Evolutionary conservation across 169 alveolate species (phyloP).

Genomic region (Neospora caninum): DNA sequence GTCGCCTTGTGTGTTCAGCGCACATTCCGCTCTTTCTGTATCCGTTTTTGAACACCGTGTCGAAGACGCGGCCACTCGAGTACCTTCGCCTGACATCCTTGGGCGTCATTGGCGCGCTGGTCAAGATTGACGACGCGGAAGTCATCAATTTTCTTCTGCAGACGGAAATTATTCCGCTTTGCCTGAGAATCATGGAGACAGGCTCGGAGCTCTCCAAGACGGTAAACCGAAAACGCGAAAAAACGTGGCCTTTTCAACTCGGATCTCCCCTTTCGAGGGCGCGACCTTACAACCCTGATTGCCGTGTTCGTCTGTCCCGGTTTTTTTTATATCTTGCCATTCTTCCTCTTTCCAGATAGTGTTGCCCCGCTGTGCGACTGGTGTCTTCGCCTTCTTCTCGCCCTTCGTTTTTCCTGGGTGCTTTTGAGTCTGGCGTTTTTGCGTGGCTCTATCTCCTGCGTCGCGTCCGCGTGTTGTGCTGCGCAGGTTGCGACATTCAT

Average conservation of each 20-base stretch:
- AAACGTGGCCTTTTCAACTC: no score
- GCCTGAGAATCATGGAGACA: conserved; percentile 99
- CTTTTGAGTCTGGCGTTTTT: background rate
- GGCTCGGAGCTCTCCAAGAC: conserved; percentile 95
- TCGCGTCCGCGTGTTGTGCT: background rate
- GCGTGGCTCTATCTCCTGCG: background rate
- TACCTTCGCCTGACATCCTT: conserved; percentile 96
- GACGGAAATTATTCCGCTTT: conserved; percentile 97
- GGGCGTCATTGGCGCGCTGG: conserved; percentile 99
- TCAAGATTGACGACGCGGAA: conserved; percentile 97
- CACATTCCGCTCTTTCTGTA: conserved; percentile 97
- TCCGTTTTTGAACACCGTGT: conserved; percentile 96
- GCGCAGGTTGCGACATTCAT: conserved; percentile 95
- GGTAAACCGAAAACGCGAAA: no score
- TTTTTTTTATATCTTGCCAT: no score
- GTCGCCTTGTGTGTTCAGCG: conserved; percentile 79
- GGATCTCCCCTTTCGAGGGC: no score
- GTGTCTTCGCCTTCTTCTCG: background rate
- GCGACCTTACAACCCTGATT: no score
- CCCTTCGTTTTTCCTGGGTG: background rate
- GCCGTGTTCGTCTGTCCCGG: no score
- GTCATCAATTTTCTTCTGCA: conserved; percentile 95
- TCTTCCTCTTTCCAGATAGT: no score
- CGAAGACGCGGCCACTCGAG: conserved; percentile 96
- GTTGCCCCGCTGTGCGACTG: background rate